Evolutionary conservation across 2,329 filamentous ascomycete species (phyloP).

Genomic region (Mycocentrospora acerina): DNA sequence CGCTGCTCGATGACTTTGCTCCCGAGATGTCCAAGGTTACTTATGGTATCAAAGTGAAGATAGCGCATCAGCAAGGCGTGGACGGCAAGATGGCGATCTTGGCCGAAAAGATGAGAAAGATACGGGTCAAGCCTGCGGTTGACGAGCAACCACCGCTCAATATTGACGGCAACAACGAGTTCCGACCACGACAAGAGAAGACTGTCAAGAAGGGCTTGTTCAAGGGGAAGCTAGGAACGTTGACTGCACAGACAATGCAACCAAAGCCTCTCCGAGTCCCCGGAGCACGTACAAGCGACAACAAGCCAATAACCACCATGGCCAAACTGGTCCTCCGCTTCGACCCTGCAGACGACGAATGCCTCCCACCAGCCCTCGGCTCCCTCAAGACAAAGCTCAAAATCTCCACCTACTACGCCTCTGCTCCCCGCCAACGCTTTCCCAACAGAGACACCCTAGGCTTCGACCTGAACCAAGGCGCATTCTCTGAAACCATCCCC

Average conservation of each 20-base stretch:
- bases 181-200: constrained; percentile 60
- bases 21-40: constrained; percentile 63
- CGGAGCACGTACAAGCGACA: constrained; percentile 39
- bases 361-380: constrained; percentile 56
- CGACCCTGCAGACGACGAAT: constrained; percentile 55
- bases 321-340: constrained; percentile 61
- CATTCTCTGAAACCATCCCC: constrained; percentile 55
- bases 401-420: constrained; percentile 59
- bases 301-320: constrained; percentile 53
- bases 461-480: constrained; percentile 52
- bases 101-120: constrained; percentile 54
- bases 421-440: constrained; percentile 52
- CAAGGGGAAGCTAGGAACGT: constrained; percentile 58
- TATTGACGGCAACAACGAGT: constrained; percentile 51
- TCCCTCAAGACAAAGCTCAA: constrained; percentile 57
- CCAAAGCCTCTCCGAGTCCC: constrained; percentile 58
- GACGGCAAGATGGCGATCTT: constrained; percentile 47
- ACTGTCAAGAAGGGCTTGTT: constrained; percentile 61
- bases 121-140: constrained; percentile 61
- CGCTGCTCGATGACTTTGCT: constrained; percentile 60
- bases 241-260: constrained; percentile 60
- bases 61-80: constrained; percentile 44
- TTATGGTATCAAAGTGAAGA: constrained; percentile 56
- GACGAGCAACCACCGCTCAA: constrained; percentile 63
- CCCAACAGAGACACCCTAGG: constrained; percentile 48